Base-by-base conservation (phyloP, 1,139 yeast genomes). In the Protomyces lactucae-debilis region DNA sequence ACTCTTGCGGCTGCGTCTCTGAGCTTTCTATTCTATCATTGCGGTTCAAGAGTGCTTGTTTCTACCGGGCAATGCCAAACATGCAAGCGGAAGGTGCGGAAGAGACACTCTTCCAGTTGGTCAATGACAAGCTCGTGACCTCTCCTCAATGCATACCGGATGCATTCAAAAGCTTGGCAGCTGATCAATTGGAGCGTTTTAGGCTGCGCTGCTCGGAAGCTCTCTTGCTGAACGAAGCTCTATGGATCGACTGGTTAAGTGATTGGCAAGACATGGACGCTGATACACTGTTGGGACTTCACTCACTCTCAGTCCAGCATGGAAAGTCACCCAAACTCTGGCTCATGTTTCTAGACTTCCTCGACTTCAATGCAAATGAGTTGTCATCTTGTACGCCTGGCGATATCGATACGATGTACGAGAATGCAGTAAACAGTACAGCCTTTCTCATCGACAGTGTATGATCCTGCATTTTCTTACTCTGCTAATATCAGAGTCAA, bases 401-500 rank as follows among this genome's bases (percentile, higher is more conserved):
- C 10, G 3, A 4, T 14, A 39, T 39, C 10, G 43, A 21, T 6
- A 2, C 48, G 23, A 43, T 39, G 2, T 39, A 39, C 16, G 43
- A 39, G 18, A 16, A 39, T 4, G 43, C 43, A 39, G 8, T 12
- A 9, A 16, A 14, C n/a, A 9, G 10, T 10, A 16, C 48, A 1
- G 48, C 48, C 21, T 43, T n/a, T 18, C 25, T n/a, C 16, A 4
- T 43, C 12, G 25, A 16, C 5, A 21, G 9, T 21, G 48, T 43
- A 10, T 14, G 43, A 6, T 39, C 16, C n/a, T 39, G n/a, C n/a
- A 39, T 39, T 14, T 39, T 39, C n/a, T 39, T 4, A 12, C 8
- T 39, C 43, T 12, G 43, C 56, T 43, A 43, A 43, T 21, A 43
- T 16, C 16, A 43, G 48, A 43, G 48, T 21, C 71, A 75, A 52